Conservation (phyloP, 371 early-diverging fungal species). For the Rhizopus sp. region DNA sequence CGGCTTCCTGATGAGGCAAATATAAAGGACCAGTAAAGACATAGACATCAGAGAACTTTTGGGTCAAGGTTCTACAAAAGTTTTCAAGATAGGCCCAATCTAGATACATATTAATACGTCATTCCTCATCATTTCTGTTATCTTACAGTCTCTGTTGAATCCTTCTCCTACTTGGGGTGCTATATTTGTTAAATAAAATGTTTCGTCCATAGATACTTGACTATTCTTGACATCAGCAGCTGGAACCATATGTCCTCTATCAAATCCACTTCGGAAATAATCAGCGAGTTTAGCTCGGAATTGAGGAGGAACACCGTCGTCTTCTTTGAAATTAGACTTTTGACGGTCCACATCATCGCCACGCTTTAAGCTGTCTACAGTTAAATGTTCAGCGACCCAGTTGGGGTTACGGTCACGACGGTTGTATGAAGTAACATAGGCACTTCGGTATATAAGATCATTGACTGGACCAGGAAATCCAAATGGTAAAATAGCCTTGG, state of each 20-base stretch:
- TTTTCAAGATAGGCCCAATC: slow-evolving; percentile 83
- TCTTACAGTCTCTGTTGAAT: slow-evolving; percentile 77
- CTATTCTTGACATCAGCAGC: slow-evolving; percentile 78
- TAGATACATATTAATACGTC: slow-evolving; percentile 14
- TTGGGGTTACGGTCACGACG: slow-evolving; percentile 82
- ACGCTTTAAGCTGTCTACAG: slow-evolving; percentile 59
- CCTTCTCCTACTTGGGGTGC: slow-evolving; percentile 84
- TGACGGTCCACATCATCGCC: slow-evolving; percentile 61
- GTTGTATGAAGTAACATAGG: slow-evolving; percentile 70
- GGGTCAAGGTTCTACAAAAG: slow-evolving; percentile 71
- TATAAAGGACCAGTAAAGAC: slow-evolving; percentile 83
- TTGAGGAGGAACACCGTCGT: slow-evolving; percentile 58
- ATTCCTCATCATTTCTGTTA: not conserved
- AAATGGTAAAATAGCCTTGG: slow-evolving; percentile 49
- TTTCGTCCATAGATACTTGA: slow-evolving; percentile 76
- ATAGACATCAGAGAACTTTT: slow-evolving; percentile 70
- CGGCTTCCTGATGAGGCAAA: slow-evolving; percentile 68
- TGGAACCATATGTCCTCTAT: slow-evolving; percentile 87
- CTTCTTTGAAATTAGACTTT: slow-evolving; percentile 74
- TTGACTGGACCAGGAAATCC: slow-evolving; percentile 62
- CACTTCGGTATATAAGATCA: slow-evolving; percentile 57
- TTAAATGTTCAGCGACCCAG: slow-evolving; percentile 87
- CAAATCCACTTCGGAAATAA: slow-evolving; percentile 74
- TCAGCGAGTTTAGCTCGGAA: slow-evolving; percentile 74
- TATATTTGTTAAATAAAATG: slow-evolving; percentile 79